Conservation (phyloP, 495 filamentous ascomycete genomes). For the Hyaloscypha bicolor region DNA sequence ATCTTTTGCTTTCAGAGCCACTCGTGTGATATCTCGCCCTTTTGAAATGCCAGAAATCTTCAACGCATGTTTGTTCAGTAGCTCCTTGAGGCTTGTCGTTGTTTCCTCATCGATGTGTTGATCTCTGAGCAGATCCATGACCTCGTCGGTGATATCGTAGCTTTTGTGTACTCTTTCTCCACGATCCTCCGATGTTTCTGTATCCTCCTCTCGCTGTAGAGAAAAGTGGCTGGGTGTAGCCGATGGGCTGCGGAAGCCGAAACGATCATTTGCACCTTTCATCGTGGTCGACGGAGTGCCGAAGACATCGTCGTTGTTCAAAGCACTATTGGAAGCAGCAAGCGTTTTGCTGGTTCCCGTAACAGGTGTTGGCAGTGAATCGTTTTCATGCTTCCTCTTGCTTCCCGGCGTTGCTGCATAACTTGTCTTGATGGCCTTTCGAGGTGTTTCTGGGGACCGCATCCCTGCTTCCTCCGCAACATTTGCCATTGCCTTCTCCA, state of each 20-base stretch:
- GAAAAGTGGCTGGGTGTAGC: slow-evolving; percentile 55
- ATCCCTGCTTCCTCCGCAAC: slow-evolving; percentile 20
- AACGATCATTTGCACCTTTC: slow-evolving; percentile 27
- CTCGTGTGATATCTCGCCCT: slow-evolving; percentile 63
- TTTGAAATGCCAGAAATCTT: slow-evolving; percentile 57
- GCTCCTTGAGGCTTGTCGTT: slow-evolving; percentile 43
- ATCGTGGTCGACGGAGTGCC: slow-evolving; percentile 27
- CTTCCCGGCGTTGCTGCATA: slow-evolving; percentile 48
- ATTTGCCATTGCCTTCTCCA: slow-evolving; percentile 22
- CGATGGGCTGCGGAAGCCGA: slow-evolving; percentile 31
- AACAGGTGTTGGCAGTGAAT: slow-evolving; percentile 31
- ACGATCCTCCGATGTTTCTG: slow-evolving; percentile 4
- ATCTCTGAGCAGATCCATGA: slow-evolving; percentile 52
- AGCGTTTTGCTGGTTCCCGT: slow-evolving; percentile 8
- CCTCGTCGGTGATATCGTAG: slow-evolving; percentile 53
- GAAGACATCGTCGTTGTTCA: slow-evolving; percentile 33
- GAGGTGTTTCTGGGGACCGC: slow-evolving; percentile 41
- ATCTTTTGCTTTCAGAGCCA: slow-evolving; percentile 63
- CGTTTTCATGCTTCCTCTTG: slow-evolving; percentile 52
- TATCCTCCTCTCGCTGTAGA: slow-evolving; percentile 37
- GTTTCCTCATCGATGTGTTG: slow-evolving; percentile 46
- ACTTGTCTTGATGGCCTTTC: slow-evolving; percentile 47
- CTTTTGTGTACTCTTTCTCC: slow-evolving; percentile 3
- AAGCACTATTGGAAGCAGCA: not conserved
- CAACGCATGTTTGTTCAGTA: slow-evolving; percentile 59